A percentile compares a stretch with the other conserved stretches of the same genome.
These are phyloP conservation scores for Spirogloea muscicola DNA, from an alignment of 139 green algal genomes.

Conservation along the genomic window DNA sequence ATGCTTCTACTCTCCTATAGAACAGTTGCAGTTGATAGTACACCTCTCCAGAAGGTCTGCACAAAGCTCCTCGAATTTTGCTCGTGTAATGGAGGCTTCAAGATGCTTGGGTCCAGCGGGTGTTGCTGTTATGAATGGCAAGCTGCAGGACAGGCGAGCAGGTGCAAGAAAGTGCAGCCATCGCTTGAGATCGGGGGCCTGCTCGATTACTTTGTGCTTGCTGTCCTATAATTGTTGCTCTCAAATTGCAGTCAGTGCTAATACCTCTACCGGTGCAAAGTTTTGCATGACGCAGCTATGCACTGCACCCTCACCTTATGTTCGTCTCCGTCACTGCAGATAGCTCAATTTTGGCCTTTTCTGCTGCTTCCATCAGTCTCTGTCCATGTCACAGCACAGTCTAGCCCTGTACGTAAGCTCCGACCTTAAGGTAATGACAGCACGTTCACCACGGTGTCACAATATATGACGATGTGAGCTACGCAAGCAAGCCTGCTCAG, in stretches of 20 bases:
- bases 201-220: too few relatives aligned
- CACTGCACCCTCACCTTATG: slow-evolving; percentile 66
- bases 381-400: too few relatives aligned
- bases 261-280: too few relatives aligned
- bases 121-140: slow-evolving; percentile 99
- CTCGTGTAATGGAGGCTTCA: slow-evolving; percentile 74
- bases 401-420: too few relatives aligned
- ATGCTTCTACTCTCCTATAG: too few relatives aligned
- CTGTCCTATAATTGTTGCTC: too few relatives aligned
- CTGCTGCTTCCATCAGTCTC: slow-evolving; percentile 87
- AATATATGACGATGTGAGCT: too few relatives aligned
- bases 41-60: slow-evolving; percentile 79
- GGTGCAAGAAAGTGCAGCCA: slow-evolving; percentile 27
- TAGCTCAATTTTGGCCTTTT: slow-evolving; percentile 99
- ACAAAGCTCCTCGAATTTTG: slow-evolving; percentile 95
- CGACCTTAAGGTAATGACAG: too few relatives aligned
- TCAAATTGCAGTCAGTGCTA: too few relatives aligned
- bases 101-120: slow-evolving; percentile 99
- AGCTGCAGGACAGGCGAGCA: slow-evolving; percentile 39
- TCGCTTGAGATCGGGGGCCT: too few relatives aligned
- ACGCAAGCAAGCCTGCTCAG: too few relatives aligned
- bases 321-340: slow-evolving; percentile 68
- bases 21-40: neutral
- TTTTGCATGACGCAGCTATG: neutral
- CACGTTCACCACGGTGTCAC: too few relatives aligned